Base-by-base conservation (phyloP, 225 moss, liverwort and hornwort species). In the Neckera pumila region DNA sequence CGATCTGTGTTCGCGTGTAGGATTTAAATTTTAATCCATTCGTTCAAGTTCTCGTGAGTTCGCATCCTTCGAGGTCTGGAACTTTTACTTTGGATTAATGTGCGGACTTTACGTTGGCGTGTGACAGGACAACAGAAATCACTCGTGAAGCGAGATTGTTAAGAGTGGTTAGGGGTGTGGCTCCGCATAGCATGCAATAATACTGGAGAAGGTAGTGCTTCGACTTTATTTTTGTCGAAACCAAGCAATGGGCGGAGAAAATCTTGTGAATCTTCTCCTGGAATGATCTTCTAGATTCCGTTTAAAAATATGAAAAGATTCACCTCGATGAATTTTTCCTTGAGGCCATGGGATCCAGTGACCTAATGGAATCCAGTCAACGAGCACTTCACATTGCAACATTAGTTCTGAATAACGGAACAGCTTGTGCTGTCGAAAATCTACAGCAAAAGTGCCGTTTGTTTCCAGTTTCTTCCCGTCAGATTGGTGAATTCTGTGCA, bases 311-410 rank as follows among this genome's bases (percentile, higher is more conserved):
- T 93, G 93, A 88, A 60, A 79, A 83, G 62, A 57, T 67, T 82
- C 43, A 63, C 67, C 75, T 76, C 80, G 43, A 66, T 81, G 87
- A 90, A 53, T 56, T 62, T 82, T 70, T 71, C 56, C 54, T 49
- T 79, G 82, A 90, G 72, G 69, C 76, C 54, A 89, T 82, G 89
- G 90, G 67, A 85, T 51, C 88, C 26, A 74, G 69, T 73, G 86
- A 88, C 85, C 69, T 71, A 84, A 87, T 93, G 89, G 93, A 93
- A 82, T 86, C 81, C 30, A 87, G 78, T 80, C 92, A 93, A 81
- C 85, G 82, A 86, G 92, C 93, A 53, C 49, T 89, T 69, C 71
- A 91, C 84, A 78, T 93, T 79, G 93, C 93, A 74, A 86, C 88
- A 59, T 84, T 93, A 73, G 47, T 93, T 56, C 54, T 93, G 71